Evolutionary conservation across 2,329 filamentous ascomycete genomes (phyloP).

Genomic region (Tothia fuscella): DNA sequence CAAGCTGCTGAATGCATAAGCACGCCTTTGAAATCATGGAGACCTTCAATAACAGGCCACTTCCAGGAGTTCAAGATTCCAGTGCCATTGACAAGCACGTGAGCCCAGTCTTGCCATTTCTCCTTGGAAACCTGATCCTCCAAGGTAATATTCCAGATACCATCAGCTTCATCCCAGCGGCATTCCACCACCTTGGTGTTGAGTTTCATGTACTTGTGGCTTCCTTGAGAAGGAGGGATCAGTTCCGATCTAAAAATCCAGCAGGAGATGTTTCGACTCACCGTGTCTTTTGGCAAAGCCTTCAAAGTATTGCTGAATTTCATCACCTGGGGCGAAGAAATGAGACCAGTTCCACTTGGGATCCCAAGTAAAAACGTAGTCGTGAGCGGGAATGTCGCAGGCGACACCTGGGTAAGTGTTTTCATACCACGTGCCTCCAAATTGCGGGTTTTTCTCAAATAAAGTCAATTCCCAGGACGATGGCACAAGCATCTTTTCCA

Average conservation of each 20-base stretch:
- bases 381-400: conserved; percentile 34
- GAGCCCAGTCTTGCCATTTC: conserved; percentile 19
- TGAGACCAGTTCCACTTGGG: conserved; percentile 48
- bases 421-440: conserved; percentile 12
- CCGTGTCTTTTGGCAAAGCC: conserved; percentile 20
- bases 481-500: conserved; percentile 11
- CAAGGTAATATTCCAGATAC: conserved; percentile 24
- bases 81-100: conserved; percentile 16
- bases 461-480: conserved; percentile 11
- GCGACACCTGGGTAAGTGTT: conserved; percentile 24
- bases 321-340: conserved; percentile 42
- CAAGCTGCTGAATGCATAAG: conserved; percentile 34
- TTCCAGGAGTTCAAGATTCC: conserved; percentile 32
- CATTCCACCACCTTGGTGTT: conserved; percentile 31
- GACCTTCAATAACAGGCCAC: conserved; percentile 35
- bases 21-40: conserved; percentile 34
- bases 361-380: conserved; percentile 51
- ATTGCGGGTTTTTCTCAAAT: conserved; percentile 11
- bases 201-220: conserved; percentile 33
- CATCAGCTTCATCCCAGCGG: conserved; percentile 32
- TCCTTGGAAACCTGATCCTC: conserved; percentile 19
- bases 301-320: conserved; percentile 45
- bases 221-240: conserved; percentile 12
- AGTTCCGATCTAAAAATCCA: not conserved
- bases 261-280: not conserved